These are phyloP conservation scores for Solanum habrochaites DNA, from an alignment of 257 asterid genomes.

Conservation along the genomic window DNA sequence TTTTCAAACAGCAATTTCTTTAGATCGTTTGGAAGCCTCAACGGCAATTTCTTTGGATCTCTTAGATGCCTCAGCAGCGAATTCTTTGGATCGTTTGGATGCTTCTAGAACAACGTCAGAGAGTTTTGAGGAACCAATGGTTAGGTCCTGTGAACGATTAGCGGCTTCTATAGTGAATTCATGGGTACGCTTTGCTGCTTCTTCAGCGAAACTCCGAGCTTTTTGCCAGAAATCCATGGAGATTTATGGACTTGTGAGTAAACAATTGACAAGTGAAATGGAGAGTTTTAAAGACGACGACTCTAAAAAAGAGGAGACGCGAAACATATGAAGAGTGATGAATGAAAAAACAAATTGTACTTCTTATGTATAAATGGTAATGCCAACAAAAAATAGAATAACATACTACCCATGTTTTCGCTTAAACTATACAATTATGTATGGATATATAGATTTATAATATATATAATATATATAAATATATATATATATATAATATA, in stretches of 20 bases:
- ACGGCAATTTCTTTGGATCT: conserved; percentile 24
- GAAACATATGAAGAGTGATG: neutral
- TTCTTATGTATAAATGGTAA: neutral
- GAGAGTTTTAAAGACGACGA: neutral
- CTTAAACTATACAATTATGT: neutral
- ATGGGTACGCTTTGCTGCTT: conserved; percentile 70
- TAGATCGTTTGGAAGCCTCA: conserved; percentile 69
- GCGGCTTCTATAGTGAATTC: conserved; percentile 52
- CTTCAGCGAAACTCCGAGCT: conserved; percentile 83
- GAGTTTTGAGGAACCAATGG: conserved; percentile 43
- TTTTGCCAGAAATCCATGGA: conserved; percentile 83
- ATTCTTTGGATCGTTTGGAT: neutral
- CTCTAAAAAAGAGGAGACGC: neutral
- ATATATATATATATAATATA: too few relatives aligned
- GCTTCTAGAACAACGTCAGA: conserved; percentile 47
- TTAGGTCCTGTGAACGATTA: conserved; percentile 57
- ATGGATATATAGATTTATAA: too few relatives aligned
- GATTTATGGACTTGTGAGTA: neutral
- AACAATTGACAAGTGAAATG: neutral
- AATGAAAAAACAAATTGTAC: too few relatives aligned
- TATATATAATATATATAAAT: too few relatives aligned
- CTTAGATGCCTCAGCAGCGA: conserved; percentile 27
- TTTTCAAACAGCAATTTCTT: conserved; percentile 34
- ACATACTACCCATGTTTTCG: neutral
- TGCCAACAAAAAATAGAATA: neutral